Evolutionary conservation across 371 early-diverging fungal species (phyloP), one percentile per base, ranked within the genome.

Genomic region (Dinochytrium kinnereticum): DNA sequence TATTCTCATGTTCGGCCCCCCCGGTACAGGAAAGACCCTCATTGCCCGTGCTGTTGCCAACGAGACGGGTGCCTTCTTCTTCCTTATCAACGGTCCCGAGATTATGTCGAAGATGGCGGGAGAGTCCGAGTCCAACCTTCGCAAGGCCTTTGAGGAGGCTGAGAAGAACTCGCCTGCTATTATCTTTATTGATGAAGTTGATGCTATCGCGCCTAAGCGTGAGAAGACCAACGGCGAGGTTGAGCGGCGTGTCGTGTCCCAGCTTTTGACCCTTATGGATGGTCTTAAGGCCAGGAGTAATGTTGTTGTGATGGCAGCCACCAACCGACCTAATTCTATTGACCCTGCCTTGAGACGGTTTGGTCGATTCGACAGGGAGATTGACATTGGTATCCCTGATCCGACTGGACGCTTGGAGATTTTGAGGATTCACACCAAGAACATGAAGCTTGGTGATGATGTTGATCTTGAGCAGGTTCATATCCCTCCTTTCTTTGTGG

Each of bases 21-120:
- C 99, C 36, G 99, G 99, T 86, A 90, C 91, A 64, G 93, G 93
- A 40, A 92, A 92, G 75, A 99, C 92, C 36, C 68, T 91, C 69
- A 88, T 92, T 74, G 91, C 91, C 28, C 82, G 90, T 51, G 94
- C 95, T 2, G 93, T 94, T 24, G 94, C 94, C 50, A 93, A 94
- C 83, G 95, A 94, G 80, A 93, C 92, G 3, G 95, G 94, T 26
- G 94, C 93, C 31, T 96, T 95, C 91, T 95, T 98, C 87, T 96
- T 96, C 89, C 83, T 96, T 70, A 98, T 99, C 84, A 98, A 98
- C 82, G 99, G 98, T 57, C 98, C 99, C 71, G 99, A 99, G 78
- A 97, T 99, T 79, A 98, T 99, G 99, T 96, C 96, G 71, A 99
- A 99, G 88, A 98, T 99, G 97, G 96, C 98, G 59, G 99, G 99